Evolutionary conservation across 2,329 filamentous ascomycete genomes (phyloP).

Genomic region (Mollisia scopiformis): DNA sequence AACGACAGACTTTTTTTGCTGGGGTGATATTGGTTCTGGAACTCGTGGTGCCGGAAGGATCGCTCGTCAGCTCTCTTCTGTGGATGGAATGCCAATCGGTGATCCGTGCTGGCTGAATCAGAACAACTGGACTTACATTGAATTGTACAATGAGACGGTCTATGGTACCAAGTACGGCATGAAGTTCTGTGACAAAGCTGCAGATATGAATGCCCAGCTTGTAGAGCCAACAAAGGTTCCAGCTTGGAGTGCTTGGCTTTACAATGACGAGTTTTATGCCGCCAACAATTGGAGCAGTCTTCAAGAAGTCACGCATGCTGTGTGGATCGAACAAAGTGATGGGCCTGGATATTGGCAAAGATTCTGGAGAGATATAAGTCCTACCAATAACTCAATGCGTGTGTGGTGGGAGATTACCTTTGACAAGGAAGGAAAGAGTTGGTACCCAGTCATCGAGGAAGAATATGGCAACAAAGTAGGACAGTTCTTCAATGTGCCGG

Average conservation of each 20-base stretch:
- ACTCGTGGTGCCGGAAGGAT: conserved; percentile 1
- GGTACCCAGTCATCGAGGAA: conserved; percentile 4
- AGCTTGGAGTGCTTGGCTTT: conserved; percentile 7
- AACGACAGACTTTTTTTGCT: conserved; percentile 4
- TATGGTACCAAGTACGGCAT: conserved; percentile 1
- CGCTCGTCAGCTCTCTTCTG: not conserved
- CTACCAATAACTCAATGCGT: conserved; percentile 3
- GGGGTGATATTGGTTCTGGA: conserved; percentile 2
- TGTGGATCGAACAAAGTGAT: not conserved
- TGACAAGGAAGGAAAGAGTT: not conserved
- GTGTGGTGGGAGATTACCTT: not conserved
- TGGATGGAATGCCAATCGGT: not conserved
- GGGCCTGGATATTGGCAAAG: not conserved
- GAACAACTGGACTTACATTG: conserved; percentile 4
- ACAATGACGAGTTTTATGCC: conserved; percentile 2
- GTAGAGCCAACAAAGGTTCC: not conserved
- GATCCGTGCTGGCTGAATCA: conserved; percentile 7
- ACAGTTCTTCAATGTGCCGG: not conserved
- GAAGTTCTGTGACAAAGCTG: not conserved
- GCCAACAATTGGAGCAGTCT: conserved; percentile 1
- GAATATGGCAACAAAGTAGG: not conserved
- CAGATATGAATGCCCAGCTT: not conserved
- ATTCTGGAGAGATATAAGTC: conserved; percentile 10
- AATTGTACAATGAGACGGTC: conserved; percentile 1
- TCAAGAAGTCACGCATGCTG: conserved; percentile 1